Evolutionary conservation across 805 yeast species (phyloP), one percentile per base, ranked within the genome.

Genomic region (Groenewaldozyma salmanticensis): DNA sequence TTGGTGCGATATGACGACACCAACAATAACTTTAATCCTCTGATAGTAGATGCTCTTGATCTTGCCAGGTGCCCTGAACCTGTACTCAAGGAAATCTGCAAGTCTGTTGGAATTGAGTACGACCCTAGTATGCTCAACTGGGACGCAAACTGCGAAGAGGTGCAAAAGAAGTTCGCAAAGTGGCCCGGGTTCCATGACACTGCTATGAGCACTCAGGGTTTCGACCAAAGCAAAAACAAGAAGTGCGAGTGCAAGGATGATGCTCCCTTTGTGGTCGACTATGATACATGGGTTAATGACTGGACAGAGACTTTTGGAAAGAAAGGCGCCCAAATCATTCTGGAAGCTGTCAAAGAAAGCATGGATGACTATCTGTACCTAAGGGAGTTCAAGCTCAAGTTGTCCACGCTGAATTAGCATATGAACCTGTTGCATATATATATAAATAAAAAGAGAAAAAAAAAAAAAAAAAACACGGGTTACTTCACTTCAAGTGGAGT

Each of bases 181-280:
- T 52, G 56, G 56, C 44, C 42, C 22, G 56, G 56, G 1, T 52
- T 49, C 40, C 56, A 52, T 22, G 55, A 52, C 18, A 52, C 46
- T 27, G 54, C 46, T 6, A 37, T 52, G 19, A 42, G 49, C 4
- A 43, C 51, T 5, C 38, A 37, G 5, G 53, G 56, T 2, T 52
- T 52, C 44, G 21, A 35, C 20, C 21, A 29, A 24, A 33, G 37
- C 11, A 31, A 38, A 9, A 35, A 27, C 4, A n/a, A n/a, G n/a
- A n/a, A n/a, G n/a, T n/a, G n/a, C n/a, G n/a, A n/a, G n/a, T n/a
- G n/a, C n/a, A n/a, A n/a, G n/a, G n/a, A n/a, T n/a, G 40, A 32
- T 2, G 31, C 18, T 4, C 36, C 32, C n/a, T 51, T 42, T 38
- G 24, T 27, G 18, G 43, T 51, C 11, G 55, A 52, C 29, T 52